Evolutionary conservation across 2,329 filamentous ascomycete genomes (phyloP), one percentile per base, ranked within the genome.

Genomic region (Ascochyta fabae): DNA sequence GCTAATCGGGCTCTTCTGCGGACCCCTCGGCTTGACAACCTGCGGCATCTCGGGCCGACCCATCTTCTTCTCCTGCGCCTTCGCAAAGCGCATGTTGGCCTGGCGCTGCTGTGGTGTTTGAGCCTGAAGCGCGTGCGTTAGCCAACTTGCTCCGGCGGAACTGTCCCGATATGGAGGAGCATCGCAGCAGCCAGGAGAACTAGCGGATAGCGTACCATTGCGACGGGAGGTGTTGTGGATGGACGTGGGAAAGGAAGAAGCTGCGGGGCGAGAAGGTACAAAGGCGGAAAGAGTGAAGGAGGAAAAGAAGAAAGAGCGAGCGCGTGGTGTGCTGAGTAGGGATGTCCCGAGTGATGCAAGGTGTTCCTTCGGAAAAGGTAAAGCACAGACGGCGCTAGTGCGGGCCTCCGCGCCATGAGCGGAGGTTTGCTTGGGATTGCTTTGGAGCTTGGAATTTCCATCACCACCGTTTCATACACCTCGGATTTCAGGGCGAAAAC

Each of bases 31-130:
- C 68, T 82, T 81, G 79, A 86, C 85, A 69, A 82, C 80, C 46
- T 77, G 67, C 8, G 72, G 69, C 23, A 68, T 64, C 60, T 80
- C 65, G 3, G 78, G 77, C 80, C 91, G 92, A 78, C 91, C 91
- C 76, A 89, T 89, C 73, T 88, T 89, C 57, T 82, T 80, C 73
- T 89, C 86, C 74, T 94, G 87, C 49, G 85, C 83, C 74, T 88
- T 88, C 65, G 84, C 87, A 78, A 91, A 96, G 78, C 89, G 89
- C 71, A 85, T 85, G 80, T 95, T 95, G 61, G 88, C 87, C 71
- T 86, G 86, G 75, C 91, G 88, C 81, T 95, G 91, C 77, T 91
- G 85, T 66, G 88, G 90, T 65, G 91, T 95, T 88, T 94, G 90
- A 67, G 87, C 89, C 90, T 92, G 51, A 13, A 6, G 1, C 23